phyloP scores from a whole-genome alignment of 345 rosid species.

The Acer campestre region DNA sequence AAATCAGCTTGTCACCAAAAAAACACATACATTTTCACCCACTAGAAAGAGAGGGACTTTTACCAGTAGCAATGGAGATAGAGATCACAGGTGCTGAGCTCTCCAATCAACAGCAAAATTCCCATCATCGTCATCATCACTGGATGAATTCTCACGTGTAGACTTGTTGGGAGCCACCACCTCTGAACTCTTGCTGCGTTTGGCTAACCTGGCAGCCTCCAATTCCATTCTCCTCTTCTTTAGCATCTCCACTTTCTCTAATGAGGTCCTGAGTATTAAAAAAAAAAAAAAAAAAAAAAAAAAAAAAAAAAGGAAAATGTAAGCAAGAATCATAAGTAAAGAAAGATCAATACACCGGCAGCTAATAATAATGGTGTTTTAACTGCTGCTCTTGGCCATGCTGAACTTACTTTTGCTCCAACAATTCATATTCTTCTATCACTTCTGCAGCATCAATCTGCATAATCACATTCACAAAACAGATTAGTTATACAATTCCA shows the following conservation, averaged over 20 bases:
- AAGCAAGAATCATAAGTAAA: not conserved
- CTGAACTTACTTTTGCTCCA: conserved; percentile 79
- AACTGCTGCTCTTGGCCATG: not conserved
- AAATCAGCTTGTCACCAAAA: not conserved
- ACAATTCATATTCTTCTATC: conserved; percentile 79
- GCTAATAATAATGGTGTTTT: not conserved
- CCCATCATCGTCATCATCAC: conserved; percentile 65
- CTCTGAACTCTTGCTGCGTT: conserved; percentile 47
- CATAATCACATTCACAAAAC: conserved; percentile 15
- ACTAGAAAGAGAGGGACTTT: not conserved
- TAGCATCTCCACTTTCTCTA: conserved; percentile 67
- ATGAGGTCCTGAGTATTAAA: conserved; percentile 45
- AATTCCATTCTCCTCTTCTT: conserved; percentile 72
- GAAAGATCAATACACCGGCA: not conserved
- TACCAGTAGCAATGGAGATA: not conserved
- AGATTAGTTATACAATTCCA: not conserved
- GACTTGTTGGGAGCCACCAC: conserved; percentile 34
- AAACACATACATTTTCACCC: not conserved
- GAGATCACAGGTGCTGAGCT: conserved; percentile 80
- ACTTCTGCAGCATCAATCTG: conserved; percentile 98
- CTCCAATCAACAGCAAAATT: conserved; percentile 89
- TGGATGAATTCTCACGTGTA: conserved; percentile 52
- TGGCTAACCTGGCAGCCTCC: conserved; percentile 58
- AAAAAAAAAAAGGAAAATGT: not conserved
- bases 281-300: not conserved